Evolutionary conservation across 441 rosid species (phyloP).

Genomic region (Erodium moschatum): DNA sequence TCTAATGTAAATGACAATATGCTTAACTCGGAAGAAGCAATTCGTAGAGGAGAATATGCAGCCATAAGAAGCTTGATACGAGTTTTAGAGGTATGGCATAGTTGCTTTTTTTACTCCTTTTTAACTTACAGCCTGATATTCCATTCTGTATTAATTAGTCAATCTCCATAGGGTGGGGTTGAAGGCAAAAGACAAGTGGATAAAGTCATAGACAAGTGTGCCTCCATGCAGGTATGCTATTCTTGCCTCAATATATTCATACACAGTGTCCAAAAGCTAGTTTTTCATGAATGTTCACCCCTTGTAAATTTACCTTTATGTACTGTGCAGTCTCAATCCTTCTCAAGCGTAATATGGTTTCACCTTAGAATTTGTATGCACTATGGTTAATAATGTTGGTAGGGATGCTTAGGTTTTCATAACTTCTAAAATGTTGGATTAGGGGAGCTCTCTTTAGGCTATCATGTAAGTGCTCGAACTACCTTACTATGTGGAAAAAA

Average conservation of each 20-base stretch:
- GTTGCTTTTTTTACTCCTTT: slow-evolving; percentile 8
- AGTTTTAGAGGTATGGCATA: slow-evolving; percentile 71
- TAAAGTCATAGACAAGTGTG: slow-evolving; percentile 95
- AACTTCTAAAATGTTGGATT: background rate
- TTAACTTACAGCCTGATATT: slow-evolving; percentile 16
- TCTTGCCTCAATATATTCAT: slow-evolving; percentile 14
- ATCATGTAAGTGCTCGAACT: background rate
- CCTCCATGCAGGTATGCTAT: slow-evolving; percentile 88
- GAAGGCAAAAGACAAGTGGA: slow-evolving; percentile 98
- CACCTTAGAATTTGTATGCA: slow-evolving; percentile 8
- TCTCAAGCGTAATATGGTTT: slow-evolving; percentile 10
- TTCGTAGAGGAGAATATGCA: slow-evolving; percentile 89
- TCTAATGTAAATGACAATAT: slow-evolving; percentile 50
- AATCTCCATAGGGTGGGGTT: slow-evolving; percentile 73
- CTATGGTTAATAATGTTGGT: slow-evolving; percentile 5
- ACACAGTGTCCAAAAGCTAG: slow-evolving; percentile 13
- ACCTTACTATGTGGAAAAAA: background rate
- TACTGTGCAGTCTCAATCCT: background rate
- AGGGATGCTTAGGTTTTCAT: no score
- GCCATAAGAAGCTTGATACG: slow-evolving; percentile 90
- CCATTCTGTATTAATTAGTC: slow-evolving; percentile 25
- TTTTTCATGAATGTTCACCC: slow-evolving; percentile 6
- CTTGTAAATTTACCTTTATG: background rate
- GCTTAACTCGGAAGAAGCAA: slow-evolving; percentile 86
- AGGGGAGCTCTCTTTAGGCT: background rate